Evolutionary conservation across 2,329 filamentous ascomycete species (phyloP).

Genomic region (Venturia effusa): DNA sequence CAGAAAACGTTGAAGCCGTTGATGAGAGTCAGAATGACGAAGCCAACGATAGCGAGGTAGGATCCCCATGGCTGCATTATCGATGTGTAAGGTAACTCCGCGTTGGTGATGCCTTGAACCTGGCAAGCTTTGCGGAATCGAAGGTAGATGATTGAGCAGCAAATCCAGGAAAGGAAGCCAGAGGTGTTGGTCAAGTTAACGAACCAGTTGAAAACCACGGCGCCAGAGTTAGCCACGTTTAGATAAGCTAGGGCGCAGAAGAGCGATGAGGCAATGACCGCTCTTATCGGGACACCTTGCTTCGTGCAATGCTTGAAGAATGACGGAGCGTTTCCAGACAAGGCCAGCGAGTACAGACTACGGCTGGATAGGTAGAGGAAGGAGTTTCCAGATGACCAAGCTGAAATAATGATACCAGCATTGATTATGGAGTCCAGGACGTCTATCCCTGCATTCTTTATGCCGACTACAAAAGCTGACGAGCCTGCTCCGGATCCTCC

Average conservation of each 20-base stretch:
- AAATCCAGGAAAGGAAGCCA: constrained; percentile 37
- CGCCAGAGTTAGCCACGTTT: constrained; percentile 32
- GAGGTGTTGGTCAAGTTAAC: constrained; percentile 33
- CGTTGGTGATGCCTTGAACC: constrained; percentile 31
- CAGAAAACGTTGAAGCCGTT: constrained; percentile 64
- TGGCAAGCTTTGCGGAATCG: constrained; percentile 35
- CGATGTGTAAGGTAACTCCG: constrained; percentile 45
- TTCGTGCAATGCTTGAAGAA: constrained; percentile 50
- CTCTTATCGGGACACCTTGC: constrained; percentile 56
- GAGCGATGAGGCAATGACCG: constrained; percentile 48
- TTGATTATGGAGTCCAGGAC: constrained; percentile 58
- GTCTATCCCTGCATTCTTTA: constrained; percentile 36
- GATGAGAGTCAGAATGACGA: constrained; percentile 62
- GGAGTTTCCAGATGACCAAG: constrained; percentile 46
- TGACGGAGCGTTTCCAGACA: constrained; percentile 54
- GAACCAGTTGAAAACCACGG: constrained; percentile 36
- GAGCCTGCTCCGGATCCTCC: constrained; percentile 44
- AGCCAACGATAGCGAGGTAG: constrained; percentile 56
- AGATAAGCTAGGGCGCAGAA: constrained; percentile 58
- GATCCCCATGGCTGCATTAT: constrained; percentile 62
- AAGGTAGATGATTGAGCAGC: constrained; percentile 37
- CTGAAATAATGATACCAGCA: constrained; percentile 55
- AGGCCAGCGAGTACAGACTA: constrained; percentile 43
- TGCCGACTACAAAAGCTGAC: constrained; percentile 39
- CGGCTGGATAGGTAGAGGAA: constrained; percentile 43